Evolutionary conservation across 306 rosid species (phyloP).

Genomic region (Medicago truncatula): MtrunA17r5.0-ANR NC_053049.1:14297001-14297500

Average conservation of each 20-base stretch:
- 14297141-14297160: not conserved
- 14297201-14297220: conserved; percentile 12
- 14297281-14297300: not conserved
- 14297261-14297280: not conserved
- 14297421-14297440: conserved; percentile 91
- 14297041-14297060: conserved; percentile 15
- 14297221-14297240: conserved; percentile 3
- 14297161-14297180: conserved; percentile 5
- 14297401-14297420: conserved; percentile 89
- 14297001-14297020: conserved; percentile 29
- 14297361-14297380: conserved; percentile 20
- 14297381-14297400: conserved; percentile 30
- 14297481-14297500: conserved; percentile 87
- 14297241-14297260: conserved; percentile 13
- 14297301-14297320: not conserved
- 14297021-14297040: not conserved
- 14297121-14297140: conserved; percentile 13
- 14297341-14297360: conserved; percentile 16
- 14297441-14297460: conserved; percentile 73
- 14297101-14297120: conserved; percentile 15
- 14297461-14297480: conserved; percentile 91
- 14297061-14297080: not conserved
- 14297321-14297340: conserved; percentile 29
- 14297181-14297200: not conserved
- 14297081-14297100: not conserved